Evolutionary conservation across 108 stramenopile genomes (phyloP), one percentile per base, ranked within the genome.

Genomic region (Skeletonema marinoi): DNA sequence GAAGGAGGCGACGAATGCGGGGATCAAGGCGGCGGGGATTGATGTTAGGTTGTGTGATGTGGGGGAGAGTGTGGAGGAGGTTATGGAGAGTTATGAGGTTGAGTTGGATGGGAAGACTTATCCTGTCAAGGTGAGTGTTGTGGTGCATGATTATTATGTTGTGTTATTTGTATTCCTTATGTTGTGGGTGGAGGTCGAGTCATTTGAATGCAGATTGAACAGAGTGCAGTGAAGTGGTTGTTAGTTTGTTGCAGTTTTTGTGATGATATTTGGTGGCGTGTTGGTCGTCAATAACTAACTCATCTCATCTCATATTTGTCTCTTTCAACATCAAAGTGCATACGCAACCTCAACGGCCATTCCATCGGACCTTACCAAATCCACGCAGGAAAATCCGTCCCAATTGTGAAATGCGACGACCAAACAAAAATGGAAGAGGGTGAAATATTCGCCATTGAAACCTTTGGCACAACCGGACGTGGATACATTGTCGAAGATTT

Each of bases 391-490:
- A 98, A 99, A 78, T 90, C 86, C 32, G 97, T 99, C 5, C 99
- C 99, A 25, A 99, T 98, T 72, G 96, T 98, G 48, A 97, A 98
- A 77, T 78, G 73, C 38, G 98, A 98, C 63, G 97, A 98, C 80
- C 81, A 90, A 32, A 93, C 98, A 30, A 88, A 88, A 65, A 99
- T 99, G 99, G 98, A 98, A 86, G 99, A 99, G 82, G 97, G 96
- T 17, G 98, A 99, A 82, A 86, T 98, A 51, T 99, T 93, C 74
- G 99, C 99, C 77, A 98, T 99, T 77, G 99, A 99, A 85, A 99
- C 99, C 2, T 99, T 99, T 78, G 99, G 98, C 19, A 79, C 89
- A 29, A 99, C 98, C 13, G 99, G 99, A 17, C 87, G 98, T 21
- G 99, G 98, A 12, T 96, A 96, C 75, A 97, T 98, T 11, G 84